A percentile compares a stretch with the other conserved stretches of the same genome.
Conservation (phyloP, 208 protist species). For the Trypanosoma caninum region DNA sequence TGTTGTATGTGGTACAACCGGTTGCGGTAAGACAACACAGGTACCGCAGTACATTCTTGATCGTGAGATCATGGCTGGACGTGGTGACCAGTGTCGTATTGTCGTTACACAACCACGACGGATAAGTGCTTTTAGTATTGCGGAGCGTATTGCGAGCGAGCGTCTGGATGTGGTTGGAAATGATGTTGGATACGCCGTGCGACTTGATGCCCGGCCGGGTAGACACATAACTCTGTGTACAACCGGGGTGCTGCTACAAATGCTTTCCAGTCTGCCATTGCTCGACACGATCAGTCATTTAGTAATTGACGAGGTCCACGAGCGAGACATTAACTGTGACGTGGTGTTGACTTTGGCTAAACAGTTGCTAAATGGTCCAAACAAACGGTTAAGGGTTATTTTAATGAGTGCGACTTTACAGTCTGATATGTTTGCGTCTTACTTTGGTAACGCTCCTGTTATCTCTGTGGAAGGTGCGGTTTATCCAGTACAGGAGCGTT, state of each 20-base stretch:
- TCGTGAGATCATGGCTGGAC: conserved; percentile 46
- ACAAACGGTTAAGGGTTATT: conserved; percentile 93
- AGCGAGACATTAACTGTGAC: conserved; percentile 98
- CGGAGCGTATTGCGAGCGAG: conserved; percentile 97
- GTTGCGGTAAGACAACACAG: conserved; percentile 92
- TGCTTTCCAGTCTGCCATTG: conserved; percentile 87
- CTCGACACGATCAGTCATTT: conserved; percentile 93
- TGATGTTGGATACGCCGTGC: conserved; percentile 97
- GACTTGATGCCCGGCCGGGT: conserved; percentile 95
- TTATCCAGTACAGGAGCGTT: conserved; percentile 68
- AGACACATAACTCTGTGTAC: conserved; percentile 96
- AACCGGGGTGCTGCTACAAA: conserved; percentile 97
- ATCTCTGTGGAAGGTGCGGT: conserved; percentile 67
- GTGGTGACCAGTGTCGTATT: conserved; percentile 56
- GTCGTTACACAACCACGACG: conserved; percentile 97
- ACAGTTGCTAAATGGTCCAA: conserved; percentile 36
- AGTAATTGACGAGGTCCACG: conserved; percentile 99
- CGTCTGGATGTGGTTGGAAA: conserved; percentile 78
- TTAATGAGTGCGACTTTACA: conserved; percentile 99
- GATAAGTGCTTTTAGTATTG: conserved; percentile 97
- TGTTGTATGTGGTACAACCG: conserved; percentile 86
- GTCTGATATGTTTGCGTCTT: conserved; percentile 95
- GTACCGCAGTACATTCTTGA: conserved; percentile 93
- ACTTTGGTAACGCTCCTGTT: conserved; percentile 87
- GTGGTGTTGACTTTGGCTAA: conserved; percentile 97